Evolutionary conservation across 2,329 filamentous ascomycete species (phyloP).

Genomic region (Cryphonectria carpinicola): DNA sequence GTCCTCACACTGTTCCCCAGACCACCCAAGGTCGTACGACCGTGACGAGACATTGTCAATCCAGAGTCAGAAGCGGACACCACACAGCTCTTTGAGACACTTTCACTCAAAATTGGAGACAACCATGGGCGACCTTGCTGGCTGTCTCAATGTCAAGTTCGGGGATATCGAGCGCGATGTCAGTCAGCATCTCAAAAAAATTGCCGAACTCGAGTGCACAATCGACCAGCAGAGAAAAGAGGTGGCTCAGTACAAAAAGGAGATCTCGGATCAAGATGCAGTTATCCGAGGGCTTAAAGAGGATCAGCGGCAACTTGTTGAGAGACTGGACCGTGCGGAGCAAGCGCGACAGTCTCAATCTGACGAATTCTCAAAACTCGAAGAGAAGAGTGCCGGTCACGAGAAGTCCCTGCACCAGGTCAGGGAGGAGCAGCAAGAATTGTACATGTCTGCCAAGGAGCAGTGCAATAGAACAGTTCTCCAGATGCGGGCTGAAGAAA

Average conservation of each 20-base stretch:
- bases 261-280: constrained; percentile 1
- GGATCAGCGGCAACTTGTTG: constrained; percentile 33
- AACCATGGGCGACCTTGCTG: constrained; percentile 15
- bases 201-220: constrained; percentile 14
- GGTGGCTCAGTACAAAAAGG: constrained; percentile 16
- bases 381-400: constrained; percentile 42
- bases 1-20: not conserved
- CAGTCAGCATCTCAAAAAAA: constrained; percentile 13
- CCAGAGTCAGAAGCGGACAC: not conserved
- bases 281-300: constrained; percentile 33
- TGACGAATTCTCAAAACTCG: constrained; percentile 36
- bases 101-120: not conserved
- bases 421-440: constrained; percentile 50
- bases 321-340: constrained; percentile 35
- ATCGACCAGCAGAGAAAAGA: constrained; percentile 11
- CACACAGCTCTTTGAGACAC: not conserved
- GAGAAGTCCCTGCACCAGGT: constrained; percentile 49
- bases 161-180: constrained; percentile 4
- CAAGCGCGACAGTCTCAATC: constrained; percentile 37
- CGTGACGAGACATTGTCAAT: constrained; percentile 13
- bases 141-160: constrained; percentile 16
- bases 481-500: constrained; percentile 41
- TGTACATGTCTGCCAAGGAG: constrained; percentile 42
- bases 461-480: constrained; percentile 41
- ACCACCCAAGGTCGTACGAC: not conserved